Conservation (phyloP, 768 basidiomycete genomes). For the Leucosporidium yakuticum region DNA sequence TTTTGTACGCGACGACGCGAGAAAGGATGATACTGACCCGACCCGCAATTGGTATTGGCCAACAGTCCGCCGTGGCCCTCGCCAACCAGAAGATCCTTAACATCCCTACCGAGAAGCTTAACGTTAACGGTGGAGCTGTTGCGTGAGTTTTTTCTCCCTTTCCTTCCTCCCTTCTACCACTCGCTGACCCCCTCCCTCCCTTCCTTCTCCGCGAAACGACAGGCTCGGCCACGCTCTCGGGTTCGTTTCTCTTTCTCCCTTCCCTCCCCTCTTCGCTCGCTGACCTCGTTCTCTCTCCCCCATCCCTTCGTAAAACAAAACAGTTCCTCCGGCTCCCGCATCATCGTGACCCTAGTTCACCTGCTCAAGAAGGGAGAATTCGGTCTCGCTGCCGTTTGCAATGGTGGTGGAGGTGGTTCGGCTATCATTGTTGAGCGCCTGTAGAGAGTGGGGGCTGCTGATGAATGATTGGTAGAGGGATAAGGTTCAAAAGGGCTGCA, state of each 20-base stretch:
- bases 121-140: conserved; percentile 78
- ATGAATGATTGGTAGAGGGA: too few relatives aligned
- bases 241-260: not conserved
- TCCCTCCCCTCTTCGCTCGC: too few relatives aligned
- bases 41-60: too few relatives aligned
- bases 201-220: too few relatives aligned
- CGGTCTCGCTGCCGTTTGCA: conserved; percentile 93
- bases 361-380: conserved; percentile 87
- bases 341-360: conserved; percentile 86
- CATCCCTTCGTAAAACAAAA: conserved; percentile 57
- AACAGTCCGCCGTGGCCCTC: conserved; percentile 69
- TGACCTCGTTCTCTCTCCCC: too few relatives aligned
- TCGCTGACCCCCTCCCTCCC: not conserved
- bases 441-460: too few relatives aligned
- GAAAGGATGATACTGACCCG: too few relatives aligned
- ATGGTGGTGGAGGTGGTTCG: conserved; percentile 85
- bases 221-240: conserved; percentile 35
- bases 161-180: conserved; percentile 49
- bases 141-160: conserved; percentile 47
- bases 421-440: conserved; percentile 83
- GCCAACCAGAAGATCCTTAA: conserved; percentile 82
- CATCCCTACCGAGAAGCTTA: conserved; percentile 81
- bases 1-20: too few relatives aligned
- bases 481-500: too few relatives aligned
- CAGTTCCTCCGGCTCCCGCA: conserved; percentile 89